Base-by-base conservation (phyloP, 2,329 filamentous ascomycete genomes). In the Torrubiella hemipterigena region DNA sequence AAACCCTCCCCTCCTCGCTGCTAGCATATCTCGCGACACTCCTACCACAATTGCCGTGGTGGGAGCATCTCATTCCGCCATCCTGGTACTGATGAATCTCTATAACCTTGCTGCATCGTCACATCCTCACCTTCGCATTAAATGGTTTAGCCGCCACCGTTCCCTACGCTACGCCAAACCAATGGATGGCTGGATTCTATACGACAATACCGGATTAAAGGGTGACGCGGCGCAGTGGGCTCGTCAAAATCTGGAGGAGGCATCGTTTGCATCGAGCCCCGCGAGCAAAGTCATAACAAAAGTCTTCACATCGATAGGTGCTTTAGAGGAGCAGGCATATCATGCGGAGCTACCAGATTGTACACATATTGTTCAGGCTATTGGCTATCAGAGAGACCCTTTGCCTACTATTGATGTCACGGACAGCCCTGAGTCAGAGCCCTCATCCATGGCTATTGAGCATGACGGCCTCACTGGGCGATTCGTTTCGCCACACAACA, bases 171-270 rank as follows among this genome's bases (percentile, higher is more conserved):
- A 78, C 39, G 74, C 74, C 12, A 65, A 71, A 42, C 69, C 66
- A 46, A 69, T 61, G 51, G 71, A 74, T 38, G 70, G 68, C 35
- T 77, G 73, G 71, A 76, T 77, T 36, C 50, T 74, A 17, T 63
- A 69, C 32, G 74, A 79, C 45, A 79, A 77, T 49, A 78, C 73
- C 0, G 74, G 74, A 4, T 57, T 79, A 17, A 78, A 79, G 48
- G 73, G 74, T 14, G 56, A 63, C 22, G 72, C 70, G 0, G 73
- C 73, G 1, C 55, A 61, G 5, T 79, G 73, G 58, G 74, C 74
- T 1, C 62, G 61, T 25, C 52, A 65, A 16, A 67, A 77, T 35
- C 59, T 79, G 1, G 73, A 77, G 40, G 65, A 66, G 22, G 59
- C 59, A 3, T 50, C 47, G 0, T 54, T 76, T 7, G 38, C 51